Evolutionary conservation across 192 early-diverging fungal genomes (phyloP), one percentile per base, ranked within the genome.

Genomic region (Coemansia sp.): DNA sequence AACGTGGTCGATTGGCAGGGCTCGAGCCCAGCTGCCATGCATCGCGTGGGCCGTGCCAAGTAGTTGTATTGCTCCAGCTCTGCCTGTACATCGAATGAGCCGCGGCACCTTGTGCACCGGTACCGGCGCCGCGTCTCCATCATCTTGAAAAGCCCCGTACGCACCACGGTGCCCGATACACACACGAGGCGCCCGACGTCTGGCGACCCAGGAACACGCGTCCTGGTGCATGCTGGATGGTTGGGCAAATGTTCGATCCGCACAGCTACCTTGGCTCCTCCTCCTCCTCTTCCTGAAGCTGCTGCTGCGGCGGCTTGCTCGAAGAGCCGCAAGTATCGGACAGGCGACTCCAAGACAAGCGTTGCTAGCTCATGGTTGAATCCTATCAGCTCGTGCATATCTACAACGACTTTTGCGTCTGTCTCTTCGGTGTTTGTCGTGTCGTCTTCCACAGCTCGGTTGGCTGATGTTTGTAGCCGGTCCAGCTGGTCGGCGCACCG

Each of bases 41-140:
- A 92, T 4, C 60, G 53, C 12, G 89, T 85, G 68, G 97, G 95
- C 58, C 96, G 72, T 48, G 76, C 75, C 59, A 99, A 96, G 16
- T 95, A 94, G 3, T 95, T 95, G 21, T 88, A 88, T 8, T 88
- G 88, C 67, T 95, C 91, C 79, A 95, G 96, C 30, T 89, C 86
- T 8, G 86, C 86, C 77, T 94, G 97, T 64, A 87, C 87, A 23
- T 86, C 83, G 35, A 97, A 73, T 45, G 88, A 89, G 49, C 96
- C 90, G 73, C 96, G 95, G 61, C 70, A 86, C 45, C 88, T 86
- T 13, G 92, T 86, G 65, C 96, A 95, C 81, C 96, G 97, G 68
- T 92, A 91, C 71, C 92, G 96, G 12, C 95, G 95, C 34, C 95
- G 51, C 56, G 70, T 70, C 29, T 92, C 88, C 43, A 83, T 60